Evolutionary conservation across 2,329 filamentous ascomycete species (phyloP), one percentile per base, ranked within the genome.

Genomic region (Aschersonia sp.): DNA sequence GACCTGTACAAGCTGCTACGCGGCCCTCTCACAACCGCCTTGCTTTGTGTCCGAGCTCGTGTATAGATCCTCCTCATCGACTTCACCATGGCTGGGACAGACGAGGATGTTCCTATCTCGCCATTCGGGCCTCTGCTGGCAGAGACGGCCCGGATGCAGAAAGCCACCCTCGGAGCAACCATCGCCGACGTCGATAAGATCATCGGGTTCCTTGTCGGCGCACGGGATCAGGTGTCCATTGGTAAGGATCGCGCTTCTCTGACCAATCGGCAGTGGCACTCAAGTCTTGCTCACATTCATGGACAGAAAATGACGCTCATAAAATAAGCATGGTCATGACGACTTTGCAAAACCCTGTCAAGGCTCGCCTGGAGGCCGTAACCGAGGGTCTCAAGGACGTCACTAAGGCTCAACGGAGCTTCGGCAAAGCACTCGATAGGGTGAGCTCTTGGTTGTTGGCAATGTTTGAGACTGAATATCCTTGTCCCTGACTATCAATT

Each of bases 281-380:
- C 12, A 41, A 28, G 50, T 29, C 50, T 59, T 47, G 58, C 53
- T 32, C 43, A 51, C 49, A 44, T 41, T 7, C 29, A 43, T 31
- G 32, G 31, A 44, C 45, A 62, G 65, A 66, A 46, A 53, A 53
- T 32, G 65, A 67, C 47, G 55, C 60, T 7, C 78, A 81, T 53
- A 78, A 77, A 40, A 81, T 86, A 12, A 78, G 82, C 42, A 71
- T 89, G 51, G 84, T 82, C 30, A 76, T 97, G 56, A 84, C 85
- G 31, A 89, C 84, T 61, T 76, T 96, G 20, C 89, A 96, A 61
- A 89, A 85, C 53, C 86, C 89, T 0, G 73, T 95, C 49, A 92
- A 89, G 59, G 73, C 82, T 46, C 80, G 82, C 1, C 83, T 97
- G 51, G 88, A 94, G 40, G 74, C 78, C 38, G 80, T 94, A 40